A percentile compares a stretch with the other conserved stretches of the same genome.
phyloP scores from a whole-genome alignment of 2,329 filamentous ascomycete genomes.

The Apiospora saccharicola region DNA sequence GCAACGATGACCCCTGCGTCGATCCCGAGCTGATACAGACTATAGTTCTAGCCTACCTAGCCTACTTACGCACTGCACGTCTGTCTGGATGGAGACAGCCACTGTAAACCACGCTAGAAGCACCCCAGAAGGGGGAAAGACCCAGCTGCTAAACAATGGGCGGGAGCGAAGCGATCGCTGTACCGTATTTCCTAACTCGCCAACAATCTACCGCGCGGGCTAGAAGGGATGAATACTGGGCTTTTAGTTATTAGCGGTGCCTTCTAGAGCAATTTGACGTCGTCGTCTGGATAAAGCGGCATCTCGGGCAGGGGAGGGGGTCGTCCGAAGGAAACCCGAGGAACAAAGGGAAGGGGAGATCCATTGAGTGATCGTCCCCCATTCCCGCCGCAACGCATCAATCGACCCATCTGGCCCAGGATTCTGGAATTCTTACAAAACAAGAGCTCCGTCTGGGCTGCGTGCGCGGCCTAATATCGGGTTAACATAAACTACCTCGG shows the following conservation, averaged over 20 bases:
- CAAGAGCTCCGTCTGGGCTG: not conserved
- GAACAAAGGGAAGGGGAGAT: not conserved
- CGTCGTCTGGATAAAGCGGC: not conserved
- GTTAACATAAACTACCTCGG: not conserved
- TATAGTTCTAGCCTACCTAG: conserved; percentile 8
- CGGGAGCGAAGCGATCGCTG: not conserved
- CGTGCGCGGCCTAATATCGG: not conserved
- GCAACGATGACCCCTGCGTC: conserved; percentile 14
- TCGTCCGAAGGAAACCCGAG: not conserved
- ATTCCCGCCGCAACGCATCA: not conserved
- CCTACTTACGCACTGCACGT: not conserved
- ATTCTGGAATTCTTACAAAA: not conserved
- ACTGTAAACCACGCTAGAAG: conserved; percentile 10
- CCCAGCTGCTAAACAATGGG: not conserved
- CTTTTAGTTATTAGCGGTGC: not conserved
- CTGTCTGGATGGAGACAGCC: conserved; percentile 18
- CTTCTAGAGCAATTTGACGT: not conserved
- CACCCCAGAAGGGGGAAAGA: not conserved
- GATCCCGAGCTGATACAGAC: conserved; percentile 20
- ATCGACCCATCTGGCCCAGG: not conserved
- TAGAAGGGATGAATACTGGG: not conserved
- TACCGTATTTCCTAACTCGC: not conserved
- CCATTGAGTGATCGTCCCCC: not conserved
- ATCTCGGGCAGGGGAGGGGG: not conserved
- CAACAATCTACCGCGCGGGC: not conserved